Conservation (phyloP, 192 early-diverging fungal genomes). For the Allomyces macrogynus region DNA sequence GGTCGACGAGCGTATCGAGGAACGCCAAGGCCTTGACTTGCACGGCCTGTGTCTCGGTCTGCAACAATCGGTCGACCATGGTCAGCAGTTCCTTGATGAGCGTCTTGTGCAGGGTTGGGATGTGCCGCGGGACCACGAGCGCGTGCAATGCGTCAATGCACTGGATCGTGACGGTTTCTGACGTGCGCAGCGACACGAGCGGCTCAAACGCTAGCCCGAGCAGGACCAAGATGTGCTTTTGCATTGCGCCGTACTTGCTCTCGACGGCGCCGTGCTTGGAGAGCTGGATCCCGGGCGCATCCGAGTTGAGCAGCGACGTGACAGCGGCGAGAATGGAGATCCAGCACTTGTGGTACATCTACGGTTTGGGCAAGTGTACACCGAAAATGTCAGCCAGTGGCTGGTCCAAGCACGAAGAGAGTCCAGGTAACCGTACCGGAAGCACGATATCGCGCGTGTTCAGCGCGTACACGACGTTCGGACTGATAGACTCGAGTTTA, state of each 20-base stretch:
- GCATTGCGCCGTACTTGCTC: constrained; percentile 5
- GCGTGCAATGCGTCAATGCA: constrained; percentile 31
- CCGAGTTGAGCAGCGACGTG: constrained; percentile 1
- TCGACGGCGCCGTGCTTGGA: not conserved
- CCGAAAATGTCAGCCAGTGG: too few species aligned
- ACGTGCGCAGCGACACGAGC: constrained; percentile 17
- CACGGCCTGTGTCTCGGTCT: constrained; percentile 41
- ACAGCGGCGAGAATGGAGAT: not conserved
- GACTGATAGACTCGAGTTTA: constrained; percentile 36
- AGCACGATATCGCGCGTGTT: constrained; percentile 42
- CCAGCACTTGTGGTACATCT: constrained; percentile 7
- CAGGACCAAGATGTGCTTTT: constrained; percentile 36
- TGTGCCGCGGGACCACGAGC: constrained; percentile 24
- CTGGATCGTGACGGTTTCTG: constrained; percentile 16
- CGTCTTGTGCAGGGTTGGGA: constrained; percentile 15
- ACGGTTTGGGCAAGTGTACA: too few species aligned
- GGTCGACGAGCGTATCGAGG: not conserved
- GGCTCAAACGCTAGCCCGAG: constrained; percentile 51
- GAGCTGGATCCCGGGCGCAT: constrained; percentile 3
- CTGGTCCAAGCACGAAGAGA: too few species aligned
- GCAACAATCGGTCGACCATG: constrained; percentile 46
- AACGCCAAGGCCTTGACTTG: constrained; percentile 9
- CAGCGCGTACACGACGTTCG: constrained; percentile 41
- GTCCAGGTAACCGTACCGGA: not conserved
- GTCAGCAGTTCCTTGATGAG: constrained; percentile 47